phyloP scores from a whole-genome alignment of 306 rosid genomes.

The Luffa acutangula region DNA sequence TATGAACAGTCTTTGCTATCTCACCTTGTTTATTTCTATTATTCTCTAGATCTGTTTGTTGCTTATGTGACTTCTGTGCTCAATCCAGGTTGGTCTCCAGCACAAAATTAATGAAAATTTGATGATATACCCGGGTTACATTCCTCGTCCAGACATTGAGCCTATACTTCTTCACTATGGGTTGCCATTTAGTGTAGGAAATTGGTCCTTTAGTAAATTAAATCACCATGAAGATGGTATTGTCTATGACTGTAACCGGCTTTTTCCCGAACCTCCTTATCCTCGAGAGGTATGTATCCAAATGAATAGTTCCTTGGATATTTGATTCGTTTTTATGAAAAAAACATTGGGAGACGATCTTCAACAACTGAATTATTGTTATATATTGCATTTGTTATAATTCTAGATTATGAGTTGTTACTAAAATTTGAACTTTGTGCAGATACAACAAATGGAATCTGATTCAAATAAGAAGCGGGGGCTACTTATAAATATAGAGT shows the following conservation, averaged over 20 bases:
- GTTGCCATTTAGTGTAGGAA: constrained; percentile 69
- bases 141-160: constrained; percentile 64
- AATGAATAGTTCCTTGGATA: not conserved
- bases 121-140: constrained; percentile 93
- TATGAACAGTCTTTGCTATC: not conserved
- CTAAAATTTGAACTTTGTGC: constrained; percentile 18
- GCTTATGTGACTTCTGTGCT: constrained; percentile 12
- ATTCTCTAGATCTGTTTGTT: not conserved
- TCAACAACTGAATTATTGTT: not conserved
- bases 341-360: not conserved
- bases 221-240: constrained; percentile 68
- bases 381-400: not conserved
- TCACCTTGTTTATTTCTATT: not conserved
- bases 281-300: constrained; percentile 68
- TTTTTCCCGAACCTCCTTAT: constrained; percentile 95
- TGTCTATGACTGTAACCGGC: constrained; percentile 67
- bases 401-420: not conserved
- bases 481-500: constrained; percentile 60
- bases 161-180: constrained; percentile 98
- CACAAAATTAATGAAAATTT: constrained; percentile 95
- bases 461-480: constrained; percentile 48
- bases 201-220: constrained; percentile 88
- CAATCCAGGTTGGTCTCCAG: constrained; percentile 72
- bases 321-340: not conserved
- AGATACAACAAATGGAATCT: constrained; percentile 57